Conservation (phyloP, 139 green algal species). For the Chlorella sp. region DNA sequence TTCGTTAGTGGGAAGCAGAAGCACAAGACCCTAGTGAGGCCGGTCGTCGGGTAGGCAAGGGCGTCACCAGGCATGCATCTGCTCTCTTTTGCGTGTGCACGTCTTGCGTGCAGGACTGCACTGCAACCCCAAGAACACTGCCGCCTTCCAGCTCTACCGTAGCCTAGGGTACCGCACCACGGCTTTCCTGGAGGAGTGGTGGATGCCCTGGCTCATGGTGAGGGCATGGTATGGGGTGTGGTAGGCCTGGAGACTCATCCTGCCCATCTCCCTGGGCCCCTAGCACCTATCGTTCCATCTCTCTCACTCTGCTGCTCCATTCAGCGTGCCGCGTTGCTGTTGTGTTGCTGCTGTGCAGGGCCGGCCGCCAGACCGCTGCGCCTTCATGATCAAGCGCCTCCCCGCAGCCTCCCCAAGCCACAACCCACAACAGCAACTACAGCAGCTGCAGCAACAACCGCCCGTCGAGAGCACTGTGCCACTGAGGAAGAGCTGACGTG, state of each 20-base stretch:
- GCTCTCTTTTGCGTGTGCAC: background rate
- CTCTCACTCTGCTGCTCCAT: too few species aligned
- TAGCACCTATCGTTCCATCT: background rate
- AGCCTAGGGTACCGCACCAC: conserved; percentile 16
- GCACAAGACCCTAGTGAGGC: background rate
- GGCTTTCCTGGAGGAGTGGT: conserved; percentile 5
- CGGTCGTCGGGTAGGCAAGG: background rate
- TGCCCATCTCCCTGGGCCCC: background rate
- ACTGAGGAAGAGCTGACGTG: too few species aligned
- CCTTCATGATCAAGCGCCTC: conserved; percentile 15
- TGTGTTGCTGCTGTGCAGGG: background rate
- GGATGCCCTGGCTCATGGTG: conserved; percentile 23
- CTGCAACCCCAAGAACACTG: conserved; percentile 24
- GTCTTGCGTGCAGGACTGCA: conserved; percentile 19
- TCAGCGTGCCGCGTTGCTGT: too few species aligned
- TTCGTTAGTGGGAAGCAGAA: background rate
- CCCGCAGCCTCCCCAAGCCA: too few species aligned
- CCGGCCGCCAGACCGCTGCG: conserved; percentile 15
- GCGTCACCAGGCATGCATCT: background rate
- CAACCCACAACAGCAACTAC: too few species aligned
- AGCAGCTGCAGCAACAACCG: too few species aligned
- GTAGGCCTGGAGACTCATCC: background rate
- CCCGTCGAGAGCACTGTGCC: too few species aligned
- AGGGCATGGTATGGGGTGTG: background rate
- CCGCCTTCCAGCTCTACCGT: conserved; percentile 10